Evolutionary conservation across 2,329 filamentous ascomycete genomes (phyloP).

Genomic region (Fusarium nisikadoi): DNA sequence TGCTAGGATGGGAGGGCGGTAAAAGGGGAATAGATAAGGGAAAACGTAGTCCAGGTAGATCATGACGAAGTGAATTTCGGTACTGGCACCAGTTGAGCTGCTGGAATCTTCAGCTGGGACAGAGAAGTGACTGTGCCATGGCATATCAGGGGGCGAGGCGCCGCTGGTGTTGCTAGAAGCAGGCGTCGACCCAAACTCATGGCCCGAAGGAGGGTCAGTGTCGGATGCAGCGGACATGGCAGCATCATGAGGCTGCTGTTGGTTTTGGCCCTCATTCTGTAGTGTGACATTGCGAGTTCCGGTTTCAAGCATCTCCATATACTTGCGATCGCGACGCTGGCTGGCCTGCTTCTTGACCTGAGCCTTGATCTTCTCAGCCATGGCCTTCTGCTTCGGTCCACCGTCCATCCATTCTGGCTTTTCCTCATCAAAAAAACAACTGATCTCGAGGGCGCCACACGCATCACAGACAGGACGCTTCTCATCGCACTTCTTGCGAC

Average conservation of each 20-base stretch:
- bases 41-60: constrained; percentile 71
- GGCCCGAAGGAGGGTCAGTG: constrained; percentile 41
- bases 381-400: constrained; percentile 59
- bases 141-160: constrained; percentile 47
- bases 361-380: constrained; percentile 64
- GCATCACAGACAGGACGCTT: constrained; percentile 60
- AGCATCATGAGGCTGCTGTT: constrained; percentile 8
- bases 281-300: constrained; percentile 46
- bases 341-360: constrained; percentile 66
- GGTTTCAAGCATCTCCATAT: constrained; percentile 55
- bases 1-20: constrained; percentile 64
- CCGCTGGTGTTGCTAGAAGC: constrained; percentile 46
- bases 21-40: constrained; percentile 72
- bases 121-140: constrained; percentile 48
- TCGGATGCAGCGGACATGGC: constrained; percentile 43
- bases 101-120: constrained; percentile 36
- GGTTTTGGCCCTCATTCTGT: constrained; percentile 7
- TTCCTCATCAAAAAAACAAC: constrained; percentile 62
- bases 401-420: constrained; percentile 70
- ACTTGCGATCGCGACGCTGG: constrained; percentile 61
- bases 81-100: constrained; percentile 38
- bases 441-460: constrained; percentile 65
- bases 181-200: constrained; percentile 43
- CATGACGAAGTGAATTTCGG: constrained; percentile 60
- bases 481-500: constrained; percentile 71